Evolutionary conservation across 441 rosid genomes (phyloP), one percentile per base, ranked within the genome.

Genomic region (Isatis lusitanica): DNA sequence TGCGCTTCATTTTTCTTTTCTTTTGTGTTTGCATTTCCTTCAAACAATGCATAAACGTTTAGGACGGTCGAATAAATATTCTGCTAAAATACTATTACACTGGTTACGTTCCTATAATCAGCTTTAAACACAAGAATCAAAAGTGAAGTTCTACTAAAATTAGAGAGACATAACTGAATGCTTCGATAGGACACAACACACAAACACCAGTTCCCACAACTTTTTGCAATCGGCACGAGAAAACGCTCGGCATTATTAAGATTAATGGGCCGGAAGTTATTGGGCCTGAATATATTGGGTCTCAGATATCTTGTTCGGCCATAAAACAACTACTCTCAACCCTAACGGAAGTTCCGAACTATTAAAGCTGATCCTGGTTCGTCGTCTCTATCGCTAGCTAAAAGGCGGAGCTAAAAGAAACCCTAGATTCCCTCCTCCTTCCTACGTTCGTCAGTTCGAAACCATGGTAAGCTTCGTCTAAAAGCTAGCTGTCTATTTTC

Each of bases 401-500:
- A 58, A 59, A 51, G 47, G 21, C 66, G 63, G 59, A 68, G 17
- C 64, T 9, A 3, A 39, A 6, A 43, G 31, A 66, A 75, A 53
- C 74, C 74, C 79, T 75, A 75, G 70, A 33, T 44, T 43, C 7
- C 28, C 16, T 18, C n/a, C 58, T 12, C 44, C 16, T 30, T 6
- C 24, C 24, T 1, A 21, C 28, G 28, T 26, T 26, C 7, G 5
- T 44, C 48, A 15, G 16, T 62, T 63, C 31, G 66, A 38, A 75
- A 69, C 52, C 75, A 75, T 75, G 79, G 79, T 75, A 70, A 69
- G 75, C 63, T 61, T 9, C 31, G n/a, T 74, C 40, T 48, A 3
- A 18, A 51, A 47, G n/a, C 55, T 56, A 38, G 26, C n/a, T 66
- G 9, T 57, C 36, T 36, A 0, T 13, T 4, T 48, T 21, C 36